Evolutionary conservation across 768 basidiomycete genomes (phyloP), one percentile per base, ranked within the genome.

Genomic region (Kwoniella sp.): DNA sequence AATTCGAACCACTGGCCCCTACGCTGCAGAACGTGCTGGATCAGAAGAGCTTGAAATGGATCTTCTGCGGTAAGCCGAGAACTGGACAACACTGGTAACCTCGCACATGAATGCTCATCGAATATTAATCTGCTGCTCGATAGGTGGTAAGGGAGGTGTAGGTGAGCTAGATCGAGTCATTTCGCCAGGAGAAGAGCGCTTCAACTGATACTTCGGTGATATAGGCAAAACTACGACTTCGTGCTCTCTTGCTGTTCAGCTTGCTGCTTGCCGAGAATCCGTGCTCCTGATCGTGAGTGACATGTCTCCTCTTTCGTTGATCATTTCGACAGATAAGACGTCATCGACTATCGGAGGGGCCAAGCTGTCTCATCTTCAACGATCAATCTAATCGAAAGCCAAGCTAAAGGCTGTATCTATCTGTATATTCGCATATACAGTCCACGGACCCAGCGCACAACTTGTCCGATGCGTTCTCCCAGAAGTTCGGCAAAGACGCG

Each of bases 371-470:
- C 52, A 8, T 23, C 52, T 8, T 54, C 25, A 29, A 41, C 9
- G 38, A 9, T 41, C 38, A 20, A 9, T 41, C 38, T 41, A 41
- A 20, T 20, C 38, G 20, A 26, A 25, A 11, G 11, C 15, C 54
- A 20, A 29, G 23, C 52, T 53, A 23, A 29, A 3, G 8, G n/a
- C 13, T 20, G 4, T n/a, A 37, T 30, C 26, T 9, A n/a, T 51
- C 28, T n/a, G n/a, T n/a, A n/a, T n/a, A 7, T 45, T 28, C 52
- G n/a, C n/a, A 13, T 5, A 5, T 23, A 48, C 58, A 96, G 93
- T 97, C 95, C 8, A 99, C 96, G 8, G 96, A 99, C 82, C 96
- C 96, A n/a, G 96, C 96, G 38, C 96, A 99, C 84, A 99, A 99
- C 82, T 84, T 99, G 47, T 97, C 94, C 11, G 95, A 99, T 82